Conservation (phyloP, 208 protist species). For the Trypanosoma grayi region DNA sequence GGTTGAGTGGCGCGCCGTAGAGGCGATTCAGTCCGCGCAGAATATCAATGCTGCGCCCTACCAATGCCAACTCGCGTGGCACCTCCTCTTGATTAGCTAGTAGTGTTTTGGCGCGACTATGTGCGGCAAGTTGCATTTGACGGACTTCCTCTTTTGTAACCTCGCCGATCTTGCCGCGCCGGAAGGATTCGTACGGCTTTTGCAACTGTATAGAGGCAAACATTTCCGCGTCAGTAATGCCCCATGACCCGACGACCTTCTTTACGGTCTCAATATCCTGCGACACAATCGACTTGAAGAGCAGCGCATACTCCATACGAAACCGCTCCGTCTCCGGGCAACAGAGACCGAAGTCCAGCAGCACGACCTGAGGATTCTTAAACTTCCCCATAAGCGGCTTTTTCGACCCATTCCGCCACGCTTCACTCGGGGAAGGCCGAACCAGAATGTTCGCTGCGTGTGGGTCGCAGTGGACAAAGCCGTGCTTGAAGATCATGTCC, state of each 20-base stretch:
- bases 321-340: slow-evolving; percentile 68
- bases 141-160: slow-evolving; percentile 65
- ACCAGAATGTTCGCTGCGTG: slow-evolving; percentile 94
- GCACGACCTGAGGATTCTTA: slow-evolving; percentile 46
- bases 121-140: slow-evolving; percentile 46
- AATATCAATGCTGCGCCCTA: slow-evolving; percentile 77
- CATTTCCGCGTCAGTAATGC: slow-evolving; percentile 60
- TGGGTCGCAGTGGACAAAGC: slow-evolving; percentile 93
- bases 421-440: slow-evolving; percentile 23
- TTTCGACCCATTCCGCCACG: background rate
- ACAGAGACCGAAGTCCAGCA: slow-evolving; percentile 82
- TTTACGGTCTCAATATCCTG: slow-evolving; percentile 53
- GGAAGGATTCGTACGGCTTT: slow-evolving; percentile 58
- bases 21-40: slow-evolving; percentile 76
- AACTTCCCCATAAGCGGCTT: background rate
- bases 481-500: slow-evolving; percentile 93
- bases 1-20: slow-evolving; percentile 77
- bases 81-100: slow-evolving; percentile 54
- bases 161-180: slow-evolving; percentile 53
- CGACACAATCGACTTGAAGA: slow-evolving; percentile 76
- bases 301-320: slow-evolving; percentile 73
- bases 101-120: slow-evolving; percentile 39
- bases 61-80: slow-evolving; percentile 69
- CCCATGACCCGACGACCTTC: slow-evolving; percentile 60
- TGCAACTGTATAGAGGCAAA: slow-evolving; percentile 81